Evolutionary conservation across 2,329 filamentous ascomycete species (phyloP), one percentile per base, ranked within the genome.

Genomic region (Ophiostoma himal-ulmi): DNA sequence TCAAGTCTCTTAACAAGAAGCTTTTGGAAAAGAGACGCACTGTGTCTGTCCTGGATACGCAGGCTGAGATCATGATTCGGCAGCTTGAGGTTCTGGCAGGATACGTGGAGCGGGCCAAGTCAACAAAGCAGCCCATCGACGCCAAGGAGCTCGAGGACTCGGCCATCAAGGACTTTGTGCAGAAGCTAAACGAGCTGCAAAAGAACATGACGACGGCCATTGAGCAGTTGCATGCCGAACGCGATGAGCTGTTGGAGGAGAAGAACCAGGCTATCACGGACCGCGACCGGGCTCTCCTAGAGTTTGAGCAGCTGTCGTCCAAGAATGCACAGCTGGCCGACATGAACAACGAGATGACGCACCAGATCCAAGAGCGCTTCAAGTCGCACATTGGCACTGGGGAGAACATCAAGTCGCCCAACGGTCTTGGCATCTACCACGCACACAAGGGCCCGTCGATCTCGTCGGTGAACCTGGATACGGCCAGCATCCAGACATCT

Each of bases 321-420:
- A 97, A 97, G 84, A 99, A 99, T 78, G 91, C 92, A 0, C 94
- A 98, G 81, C 85, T 99, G 72, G 91, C 92, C 37, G 93, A 97
- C 76, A 88, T 98, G 84, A 98, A 99, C 81, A 96, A 97, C 76
- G 92, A 97, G 77, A 84, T 99, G 70, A 94, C 96, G 4, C 92
- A 96, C 76, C 93, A 94, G 77, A 97, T 98, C 72, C 94, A 98
- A 78, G 93, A 91, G 76, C 87, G 93, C 39, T 96, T 97, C 83
- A 96, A 96, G 81, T 89, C 89, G 65, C 93, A 90, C 77, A 89
- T 86, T 70, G 70, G 74, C 82, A n/a, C 34, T 26, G 69, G 79
- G 76, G 72, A 85, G 84, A 72, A 68, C 34, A 75, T 77, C 72
- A 84, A 83, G 74, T 78, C 83, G 13, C 79, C 84, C 26, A 74